Evolutionary conservation across 352 stramenopile species (phyloP).

Genomic region (Aphanomyces astaci): DNA sequence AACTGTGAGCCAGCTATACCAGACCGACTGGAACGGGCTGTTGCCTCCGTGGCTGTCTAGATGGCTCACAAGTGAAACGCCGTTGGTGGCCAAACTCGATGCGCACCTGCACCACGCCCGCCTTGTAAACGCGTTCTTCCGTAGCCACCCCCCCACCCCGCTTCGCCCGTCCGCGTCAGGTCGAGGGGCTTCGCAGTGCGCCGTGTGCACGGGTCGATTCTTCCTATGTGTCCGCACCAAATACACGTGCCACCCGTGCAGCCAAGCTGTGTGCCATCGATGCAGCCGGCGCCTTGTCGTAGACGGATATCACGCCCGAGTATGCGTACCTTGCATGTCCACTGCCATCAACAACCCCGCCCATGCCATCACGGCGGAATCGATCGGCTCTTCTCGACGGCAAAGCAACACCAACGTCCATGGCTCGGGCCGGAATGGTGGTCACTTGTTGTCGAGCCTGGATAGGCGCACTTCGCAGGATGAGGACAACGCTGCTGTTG

Average conservation of each 20-base stretch:
- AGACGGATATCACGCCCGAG: too few relatives aligned
- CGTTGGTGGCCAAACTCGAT: too few relatives aligned
- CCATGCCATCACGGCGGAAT: too few relatives aligned
- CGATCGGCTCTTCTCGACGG: too few relatives aligned
- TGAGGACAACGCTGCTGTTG: too few relatives aligned
- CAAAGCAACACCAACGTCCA: too few relatives aligned
- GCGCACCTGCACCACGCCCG: not conserved
- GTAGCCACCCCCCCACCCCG: too few relatives aligned
- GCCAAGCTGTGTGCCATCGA: not conserved
- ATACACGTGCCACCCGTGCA: not conserved
- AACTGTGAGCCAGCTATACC: not conserved
- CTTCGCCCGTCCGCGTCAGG: not conserved
- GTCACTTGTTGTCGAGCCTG: too few relatives aligned
- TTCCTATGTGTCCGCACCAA: not conserved
- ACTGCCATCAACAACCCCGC: too few relatives aligned
- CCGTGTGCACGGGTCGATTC: not conserved
- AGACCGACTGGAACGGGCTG: not conserved
- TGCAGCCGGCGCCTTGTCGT: not conserved
- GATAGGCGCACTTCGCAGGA: too few relatives aligned
- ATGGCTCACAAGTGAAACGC: not conserved
- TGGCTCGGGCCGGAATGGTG: too few relatives aligned
- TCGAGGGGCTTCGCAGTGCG: not conserved
- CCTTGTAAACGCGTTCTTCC: not conserved
- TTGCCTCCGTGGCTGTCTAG: not conserved
- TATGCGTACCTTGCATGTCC: too few relatives aligned